Conservation (phyloP, 495 filamentous ascomycete species). For the Xylaria intraflava region DNA sequence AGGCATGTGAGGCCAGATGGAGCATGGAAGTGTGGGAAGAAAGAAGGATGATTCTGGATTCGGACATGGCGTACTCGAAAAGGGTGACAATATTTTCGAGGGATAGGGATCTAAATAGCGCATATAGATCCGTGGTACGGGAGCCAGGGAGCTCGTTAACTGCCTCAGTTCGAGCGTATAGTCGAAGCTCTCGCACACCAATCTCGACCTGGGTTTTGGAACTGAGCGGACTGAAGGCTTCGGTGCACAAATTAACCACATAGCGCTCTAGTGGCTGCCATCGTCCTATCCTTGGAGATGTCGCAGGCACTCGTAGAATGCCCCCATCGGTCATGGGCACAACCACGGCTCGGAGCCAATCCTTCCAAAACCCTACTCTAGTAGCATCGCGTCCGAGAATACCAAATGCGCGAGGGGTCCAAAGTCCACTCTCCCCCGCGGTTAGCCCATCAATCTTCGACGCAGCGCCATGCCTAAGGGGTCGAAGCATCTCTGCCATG, state of each 20-base stretch:
- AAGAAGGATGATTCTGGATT: slow-evolving; percentile 91
- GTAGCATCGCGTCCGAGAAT: slow-evolving; percentile 80
- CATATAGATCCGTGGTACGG: slow-evolving; percentile 87
- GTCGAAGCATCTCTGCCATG: slow-evolving; percentile 92
- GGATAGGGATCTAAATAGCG: slow-evolving; percentile 80
- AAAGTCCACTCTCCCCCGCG: slow-evolving; percentile 91
- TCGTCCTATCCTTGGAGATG: slow-evolving; percentile 83
- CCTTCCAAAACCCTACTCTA: slow-evolving; percentile 94
- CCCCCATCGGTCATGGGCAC: slow-evolving; percentile 91
- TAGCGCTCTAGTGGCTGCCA: slow-evolving; percentile 97
- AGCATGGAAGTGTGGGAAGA: slow-evolving; percentile 97
- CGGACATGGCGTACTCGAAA: slow-evolving; percentile 87
- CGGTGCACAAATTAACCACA: slow-evolving; percentile 94
- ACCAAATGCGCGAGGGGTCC: slow-evolving; percentile 92
- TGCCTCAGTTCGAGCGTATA: slow-evolving; percentile 91
- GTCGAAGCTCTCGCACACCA: slow-evolving; percentile 76
- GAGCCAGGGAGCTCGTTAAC: slow-evolving; percentile 90
- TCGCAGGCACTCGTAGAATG: slow-evolving; percentile 74
- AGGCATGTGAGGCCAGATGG: slow-evolving; percentile 77
- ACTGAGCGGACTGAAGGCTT: slow-evolving; percentile 82
- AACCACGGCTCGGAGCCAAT: slow-evolving; percentile 87
- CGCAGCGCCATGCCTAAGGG: slow-evolving; percentile 86
- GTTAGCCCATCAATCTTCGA: slow-evolving; percentile 97
- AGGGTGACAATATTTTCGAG: slow-evolving; percentile 87
- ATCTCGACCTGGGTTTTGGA: slow-evolving; percentile 96